Evolutionary conservation across 139 green algal species (phyloP), one percentile per base, ranked within the genome.

Genomic region (Yamagishiella unicocca): DNA sequence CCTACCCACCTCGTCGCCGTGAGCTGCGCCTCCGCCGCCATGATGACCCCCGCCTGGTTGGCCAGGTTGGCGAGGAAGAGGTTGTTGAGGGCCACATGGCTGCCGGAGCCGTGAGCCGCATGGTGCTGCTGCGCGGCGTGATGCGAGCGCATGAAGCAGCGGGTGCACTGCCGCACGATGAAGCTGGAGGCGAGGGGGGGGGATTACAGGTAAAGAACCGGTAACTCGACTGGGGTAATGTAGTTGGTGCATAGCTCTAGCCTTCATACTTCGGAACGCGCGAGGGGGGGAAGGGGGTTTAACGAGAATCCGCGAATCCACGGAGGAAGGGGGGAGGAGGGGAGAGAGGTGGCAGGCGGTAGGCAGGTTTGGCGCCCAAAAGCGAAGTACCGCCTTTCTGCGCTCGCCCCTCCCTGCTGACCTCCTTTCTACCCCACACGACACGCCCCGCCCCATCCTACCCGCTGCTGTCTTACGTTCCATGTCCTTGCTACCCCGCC

Each of bases 41-140:
- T 61, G 79, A 85, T 70, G 29, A 85, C 79, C 0, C 79, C 79
- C 58, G 61, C 79, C 61, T 85, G 79, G 61, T 85, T 75, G 61
- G 79, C 79, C 40, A 85, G 79, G 79, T 85, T 61, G 61, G 61
- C 22, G 40, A 85, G 38, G 61, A 85, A 85, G n/a, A 75, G 40
- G n/a, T 8, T 31, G 58, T 85, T 75, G 12, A 85, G 79, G 38
- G 54, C 70, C 38, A 38, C 37, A 22, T 6, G 7, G 22, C 33
- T 17, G 38, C 21, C 35, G 70, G 14, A 21, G 24, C 77, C 55
- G 77, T 84, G 77, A 14, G 29, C 27, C 2, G 55, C 55, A 58
- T 75, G 61, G 22, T 64, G 42, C 25, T 33, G 42, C 4, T 42
- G 31, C n/a, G 79, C 42, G 29, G 42, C 33, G 79, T 85, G 79